Evolutionary conservation across 768 basidiomycete species (phyloP).

Genomic region (Leccinum obscurum): DNA sequence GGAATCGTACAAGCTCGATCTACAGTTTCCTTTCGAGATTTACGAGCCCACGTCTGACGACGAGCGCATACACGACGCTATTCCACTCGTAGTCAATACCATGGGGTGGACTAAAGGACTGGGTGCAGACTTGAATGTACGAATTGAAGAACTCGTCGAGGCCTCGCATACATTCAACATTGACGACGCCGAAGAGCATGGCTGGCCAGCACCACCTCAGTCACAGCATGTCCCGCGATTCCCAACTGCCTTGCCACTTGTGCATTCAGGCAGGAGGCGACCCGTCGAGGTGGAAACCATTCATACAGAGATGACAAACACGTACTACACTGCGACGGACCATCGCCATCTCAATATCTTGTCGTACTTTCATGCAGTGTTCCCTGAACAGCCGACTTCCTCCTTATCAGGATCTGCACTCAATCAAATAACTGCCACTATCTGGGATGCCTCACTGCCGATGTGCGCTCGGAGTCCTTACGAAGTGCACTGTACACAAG

Average conservation of each 20-base stretch:
- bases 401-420: constrained; percentile 18
- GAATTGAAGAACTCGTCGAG: constrained; percentile 65
- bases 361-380: constrained; percentile 70
- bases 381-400: constrained; percentile 34
- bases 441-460: constrained; percentile 71
- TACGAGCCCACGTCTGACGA: constrained; percentile 32
- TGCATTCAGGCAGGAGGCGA: neutral
- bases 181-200: constrained; percentile 21
- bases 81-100: constrained; percentile 91
- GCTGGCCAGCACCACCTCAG: constrained; percentile 19
- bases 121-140: constrained; percentile 72
- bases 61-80: constrained; percentile 48
- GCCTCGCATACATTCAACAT: constrained; percentile 42
- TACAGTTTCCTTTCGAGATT: constrained; percentile 48
- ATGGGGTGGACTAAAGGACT: constrained; percentile 98
- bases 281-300: constrained; percentile 41
- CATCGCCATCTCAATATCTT: constrained; percentile 68
- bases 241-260: neutral
- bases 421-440: constrained; percentile 37
- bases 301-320: constrained; percentile 33
- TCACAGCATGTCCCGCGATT: constrained; percentile 8
- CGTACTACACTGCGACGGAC: constrained; percentile 52
- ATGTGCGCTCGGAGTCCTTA: constrained; percentile 72
- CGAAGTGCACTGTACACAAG: constrained; percentile 57
- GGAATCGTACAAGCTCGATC: constrained; percentile 65